These are phyloP conservation scores for Phaeosphaeriaceae sp. DNA, from an alignment of 2,329 filamentous ascomycete genomes.

Conservation along the genomic window DNA sequence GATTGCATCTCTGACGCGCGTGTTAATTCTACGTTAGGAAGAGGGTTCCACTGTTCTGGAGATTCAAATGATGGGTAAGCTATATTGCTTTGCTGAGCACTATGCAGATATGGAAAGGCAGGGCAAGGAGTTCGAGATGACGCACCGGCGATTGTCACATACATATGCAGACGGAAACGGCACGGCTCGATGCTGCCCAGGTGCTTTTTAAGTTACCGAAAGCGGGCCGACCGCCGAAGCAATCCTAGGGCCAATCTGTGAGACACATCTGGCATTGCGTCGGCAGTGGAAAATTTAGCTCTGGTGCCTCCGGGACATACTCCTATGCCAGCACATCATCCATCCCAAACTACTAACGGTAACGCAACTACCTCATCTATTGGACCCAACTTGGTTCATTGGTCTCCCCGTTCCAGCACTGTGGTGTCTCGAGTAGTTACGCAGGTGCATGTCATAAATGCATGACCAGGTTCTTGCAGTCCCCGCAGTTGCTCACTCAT, in stretches of 20 bases:
- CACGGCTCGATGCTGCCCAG: conserved; percentile 2
- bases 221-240: conserved; percentile 1
- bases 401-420: conserved; percentile 27
- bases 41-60: conserved; percentile 3
- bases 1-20: conserved; percentile 13
- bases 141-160: conserved; percentile 16
- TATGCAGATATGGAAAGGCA: conserved; percentile 23
- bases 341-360: conserved; percentile 32
- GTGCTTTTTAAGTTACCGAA: not conserved
- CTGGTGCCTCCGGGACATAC: not conserved
- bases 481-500: conserved; percentile 33
- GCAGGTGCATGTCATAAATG: conserved; percentile 39
- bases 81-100: conserved; percentile 20
- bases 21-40: conserved; percentile 17
- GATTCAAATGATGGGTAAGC: conserved; percentile 7
- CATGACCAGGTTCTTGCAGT: conserved; percentile 31
- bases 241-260: not conserved
- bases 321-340: conserved; percentile 28
- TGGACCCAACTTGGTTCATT: conserved; percentile 28
- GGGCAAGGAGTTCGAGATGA: conserved; percentile 31
- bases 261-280: not conserved
- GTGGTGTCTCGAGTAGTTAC: conserved; percentile 21
- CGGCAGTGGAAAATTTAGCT: too few species aligned
- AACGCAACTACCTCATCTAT: conserved; percentile 23
- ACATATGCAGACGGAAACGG: conserved; percentile 2